A percentile compares a stretch with the other conserved stretches of the same genome.
phyloP scores from a whole-genome alignment of 495 filamentous ascomycete species.

The Baudoinia panamericana region DNA sequence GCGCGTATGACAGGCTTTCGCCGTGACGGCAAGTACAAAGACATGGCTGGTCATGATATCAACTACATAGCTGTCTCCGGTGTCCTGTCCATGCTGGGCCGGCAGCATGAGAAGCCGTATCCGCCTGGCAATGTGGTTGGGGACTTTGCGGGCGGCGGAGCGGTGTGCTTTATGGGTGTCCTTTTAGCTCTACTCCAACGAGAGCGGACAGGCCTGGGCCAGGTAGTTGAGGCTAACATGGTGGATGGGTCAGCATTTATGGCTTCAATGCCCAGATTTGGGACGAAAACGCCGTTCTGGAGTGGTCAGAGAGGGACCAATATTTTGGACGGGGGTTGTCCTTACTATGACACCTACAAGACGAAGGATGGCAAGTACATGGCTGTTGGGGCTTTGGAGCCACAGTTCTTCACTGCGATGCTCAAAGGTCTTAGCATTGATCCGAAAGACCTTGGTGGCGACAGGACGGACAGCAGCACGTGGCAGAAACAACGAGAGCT shows the following conservation, averaged over 20 bases:
- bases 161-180: conserved; percentile 54
- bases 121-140: conserved; percentile 73
- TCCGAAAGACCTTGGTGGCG: conserved; percentile 38
- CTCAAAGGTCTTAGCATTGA: conserved; percentile 50
- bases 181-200: conserved; percentile 46
- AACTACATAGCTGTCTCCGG: conserved; percentile 90
- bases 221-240: conserved; percentile 93
- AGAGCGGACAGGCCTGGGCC: conserved; percentile 52
- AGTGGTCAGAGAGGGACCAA: conserved; percentile 55
- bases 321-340: conserved; percentile 67
- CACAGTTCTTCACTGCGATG: conserved; percentile 63
- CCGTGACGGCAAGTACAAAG: conserved; percentile 66
- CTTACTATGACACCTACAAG: conserved; percentile 79
- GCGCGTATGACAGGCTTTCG: conserved; percentile 82
- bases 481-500: conserved; percentile 52
- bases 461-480: conserved; percentile 40
- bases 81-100: conserved; percentile 61
- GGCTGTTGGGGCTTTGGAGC: conserved; percentile 83
- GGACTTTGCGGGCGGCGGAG: conserved; percentile 88
- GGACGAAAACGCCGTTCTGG: conserved; percentile 46
- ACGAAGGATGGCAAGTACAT: conserved; percentile 72
- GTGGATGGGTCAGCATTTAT: conserved; percentile 77
- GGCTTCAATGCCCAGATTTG: conserved; percentile 58
- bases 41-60: conserved; percentile 96
- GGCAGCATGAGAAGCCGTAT: conserved; percentile 52